Conservation (phyloP, 768 basidiomycete species). For the Psilocybe cyanescens region DNA sequence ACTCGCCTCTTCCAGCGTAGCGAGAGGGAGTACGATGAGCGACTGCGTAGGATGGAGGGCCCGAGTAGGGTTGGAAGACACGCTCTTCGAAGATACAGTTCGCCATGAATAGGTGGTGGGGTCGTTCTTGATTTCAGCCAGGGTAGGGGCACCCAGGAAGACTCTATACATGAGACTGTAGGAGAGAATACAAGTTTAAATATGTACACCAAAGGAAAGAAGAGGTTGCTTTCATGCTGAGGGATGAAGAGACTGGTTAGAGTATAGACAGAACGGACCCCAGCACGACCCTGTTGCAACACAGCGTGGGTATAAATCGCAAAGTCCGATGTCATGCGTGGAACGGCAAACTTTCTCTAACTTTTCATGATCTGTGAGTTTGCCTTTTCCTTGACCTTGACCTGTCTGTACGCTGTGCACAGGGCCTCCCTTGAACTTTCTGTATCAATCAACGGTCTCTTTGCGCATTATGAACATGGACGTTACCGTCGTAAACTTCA, state of each 20-base stretch:
- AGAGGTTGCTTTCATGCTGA: background rate
- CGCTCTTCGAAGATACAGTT: constrained; percentile 38
- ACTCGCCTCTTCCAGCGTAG: constrained; percentile 68
- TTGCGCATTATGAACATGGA: no score
- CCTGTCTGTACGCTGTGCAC: no score
- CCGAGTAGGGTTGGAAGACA: constrained; percentile 12
- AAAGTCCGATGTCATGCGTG: no score
- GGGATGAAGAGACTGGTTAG: background rate
- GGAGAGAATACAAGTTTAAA: background rate
- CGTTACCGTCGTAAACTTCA: no score
- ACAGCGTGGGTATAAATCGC: no score
- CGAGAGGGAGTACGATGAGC: constrained; percentile 43
- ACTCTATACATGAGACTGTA: constrained; percentile 44
- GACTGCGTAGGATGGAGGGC: constrained; percentile 25
- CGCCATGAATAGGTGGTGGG: constrained; percentile 47
- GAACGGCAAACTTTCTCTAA: no score
- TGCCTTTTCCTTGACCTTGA: no score
- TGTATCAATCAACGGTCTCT: no score
- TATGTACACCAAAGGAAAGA: background rate
- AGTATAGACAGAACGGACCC: background rate
- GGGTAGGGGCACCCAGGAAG: constrained; percentile 56
- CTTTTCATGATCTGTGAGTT: no score
- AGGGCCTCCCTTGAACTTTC: no score
- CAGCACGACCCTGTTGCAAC: no score
- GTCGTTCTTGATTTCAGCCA: constrained; percentile 37